These are phyloP conservation scores for Termitomyces sp. DNA, from an alignment of 768 basidiomycete genomes.

Conservation along the genomic window DNA sequence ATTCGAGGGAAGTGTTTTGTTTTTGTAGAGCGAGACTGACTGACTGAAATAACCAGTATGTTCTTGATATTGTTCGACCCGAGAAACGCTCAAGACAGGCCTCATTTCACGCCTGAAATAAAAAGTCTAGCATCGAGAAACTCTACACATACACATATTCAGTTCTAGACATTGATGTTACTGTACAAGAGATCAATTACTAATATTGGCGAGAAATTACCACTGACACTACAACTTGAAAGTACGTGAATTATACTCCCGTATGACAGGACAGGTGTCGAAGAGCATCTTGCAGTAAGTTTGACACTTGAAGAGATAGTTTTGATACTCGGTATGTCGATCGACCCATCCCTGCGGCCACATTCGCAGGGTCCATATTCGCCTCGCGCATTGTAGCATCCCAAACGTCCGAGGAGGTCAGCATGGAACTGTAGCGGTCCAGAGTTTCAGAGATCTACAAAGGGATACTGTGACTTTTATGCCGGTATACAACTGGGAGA, in stretches of 20 bases:
- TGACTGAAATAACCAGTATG: too few relatives aligned
- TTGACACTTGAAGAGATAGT: conserved; percentile 4
- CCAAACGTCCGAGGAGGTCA: conserved; percentile 8
- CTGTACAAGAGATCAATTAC: too few relatives aligned
- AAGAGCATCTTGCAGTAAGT: conserved; percentile 8
- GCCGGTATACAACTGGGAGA: not conserved
- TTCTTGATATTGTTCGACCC: too few relatives aligned
- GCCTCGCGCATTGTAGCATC: not conserved
- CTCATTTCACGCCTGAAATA: too few relatives aligned
- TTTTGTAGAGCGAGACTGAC: too few relatives aligned
- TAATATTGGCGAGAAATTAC: too few relatives aligned
- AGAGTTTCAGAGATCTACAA: conserved; percentile 11
- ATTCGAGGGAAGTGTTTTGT: too few relatives aligned
- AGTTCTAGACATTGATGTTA: too few relatives aligned
- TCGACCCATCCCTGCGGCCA: not conserved
- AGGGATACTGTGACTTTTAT: not conserved
- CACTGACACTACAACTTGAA: not conserved
- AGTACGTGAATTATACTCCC: not conserved
- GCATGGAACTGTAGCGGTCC: conserved; percentile 5
- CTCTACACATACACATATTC: too few relatives aligned
- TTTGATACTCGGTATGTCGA: not conserved
- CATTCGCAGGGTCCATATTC: not conserved
- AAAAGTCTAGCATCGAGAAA: too few relatives aligned
- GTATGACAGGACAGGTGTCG: conserved; percentile 11
- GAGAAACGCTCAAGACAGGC: too few relatives aligned